phyloP scores from a whole-genome alignment of 176 grass and related monocot genomes.

The Aechmea fasciata region DNA sequence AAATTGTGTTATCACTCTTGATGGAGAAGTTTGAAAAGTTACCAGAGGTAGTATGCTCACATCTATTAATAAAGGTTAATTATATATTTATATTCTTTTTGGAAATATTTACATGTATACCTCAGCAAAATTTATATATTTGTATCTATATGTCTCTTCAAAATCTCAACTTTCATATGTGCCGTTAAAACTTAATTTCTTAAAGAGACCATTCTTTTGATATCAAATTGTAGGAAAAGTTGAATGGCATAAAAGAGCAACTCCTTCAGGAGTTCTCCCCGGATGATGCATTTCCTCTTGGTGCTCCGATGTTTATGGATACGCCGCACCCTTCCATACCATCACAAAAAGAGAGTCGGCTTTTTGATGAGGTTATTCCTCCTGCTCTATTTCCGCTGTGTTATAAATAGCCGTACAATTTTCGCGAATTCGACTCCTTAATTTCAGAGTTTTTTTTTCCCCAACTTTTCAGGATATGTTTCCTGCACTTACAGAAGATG shows the following conservation, averaged over 20 bases:
- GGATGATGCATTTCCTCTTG: conserved; percentile 78
- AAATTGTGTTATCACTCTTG: conserved; percentile 48
- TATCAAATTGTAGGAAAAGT: conserved; percentile 38
- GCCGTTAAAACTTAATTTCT: not conserved
- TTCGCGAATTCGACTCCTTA: not conserved
- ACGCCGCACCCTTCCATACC: conserved; percentile 49
- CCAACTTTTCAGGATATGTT: conserved; percentile 43
- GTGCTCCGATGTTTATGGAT: conserved; percentile 73
- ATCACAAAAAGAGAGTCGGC: conserved; percentile 41
- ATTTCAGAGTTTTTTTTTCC: conserved; percentile 7
- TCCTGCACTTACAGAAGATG: conserved; percentile 64
- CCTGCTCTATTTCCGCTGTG: not conserved
- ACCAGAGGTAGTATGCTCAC: conserved; percentile 38
- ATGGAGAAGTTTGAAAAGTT: conserved; percentile 54
- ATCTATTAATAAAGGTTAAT: not conserved
- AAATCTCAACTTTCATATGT: not conserved
- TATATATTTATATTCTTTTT: no score
- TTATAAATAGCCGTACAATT: not conserved
- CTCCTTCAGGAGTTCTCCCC: conserved; percentile 76
- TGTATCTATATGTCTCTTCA: not conserved
- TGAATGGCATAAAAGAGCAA: conserved; percentile 53
- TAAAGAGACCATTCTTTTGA: not conserved
- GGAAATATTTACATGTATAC: no score
- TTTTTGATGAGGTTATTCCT: conserved; percentile 65
- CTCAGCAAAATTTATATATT: not conserved